Percentiles rank a stretch among this genome's conserved stretches.
Evolutionary conservation across 805 yeast species (phyloP).

Genomic region (Saccharomycodes ludwigii): DNA sequence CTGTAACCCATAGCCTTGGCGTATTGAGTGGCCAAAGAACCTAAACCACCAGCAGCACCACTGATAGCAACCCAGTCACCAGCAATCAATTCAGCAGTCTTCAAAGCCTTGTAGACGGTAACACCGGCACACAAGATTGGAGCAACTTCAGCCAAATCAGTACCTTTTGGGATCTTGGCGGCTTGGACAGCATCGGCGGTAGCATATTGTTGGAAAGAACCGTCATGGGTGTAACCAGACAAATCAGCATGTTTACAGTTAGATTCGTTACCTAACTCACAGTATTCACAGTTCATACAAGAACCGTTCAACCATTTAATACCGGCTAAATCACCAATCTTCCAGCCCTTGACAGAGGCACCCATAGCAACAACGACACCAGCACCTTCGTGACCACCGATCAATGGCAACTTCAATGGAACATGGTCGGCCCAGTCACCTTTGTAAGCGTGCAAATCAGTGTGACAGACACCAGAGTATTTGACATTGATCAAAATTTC

Average conservation of each 20-base stretch:
- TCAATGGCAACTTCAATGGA: constrained; percentile 37
- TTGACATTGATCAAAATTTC: constrained; percentile 72
- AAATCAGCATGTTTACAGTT: constrained; percentile 61
- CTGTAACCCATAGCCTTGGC: constrained; percentile 65
- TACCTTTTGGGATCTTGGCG: constrained; percentile 42
- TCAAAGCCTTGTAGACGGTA: constrained; percentile 57
- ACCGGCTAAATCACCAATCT: constrained; percentile 57
- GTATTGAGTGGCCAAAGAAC: constrained; percentile 63
- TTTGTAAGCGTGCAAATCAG: constrained; percentile 88
- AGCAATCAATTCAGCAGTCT: constrained; percentile 41
- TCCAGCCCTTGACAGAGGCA: constrained; percentile 43
- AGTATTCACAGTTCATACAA: constrained; percentile 52
- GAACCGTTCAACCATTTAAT: constrained; percentile 60
- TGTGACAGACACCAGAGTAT: constrained; percentile 90
- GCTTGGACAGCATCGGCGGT: constrained; percentile 56
- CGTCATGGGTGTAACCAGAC: constrained; percentile 67
- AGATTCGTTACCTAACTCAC: constrained; percentile 46
- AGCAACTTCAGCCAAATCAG: constrained; percentile 43
- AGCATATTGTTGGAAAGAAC: constrained; percentile 53
- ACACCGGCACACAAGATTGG: constrained; percentile 60
- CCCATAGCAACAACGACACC: constrained; percentile 59
- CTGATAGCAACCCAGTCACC: constrained; percentile 69
- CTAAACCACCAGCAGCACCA: constrained; percentile 79
- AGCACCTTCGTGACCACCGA: constrained; percentile 69
- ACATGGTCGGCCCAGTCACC: constrained; percentile 81